Evolutionary conservation across 495 filamentous ascomycete genomes (phyloP).

Genomic region (Coniosporium apollinis): DNA sequence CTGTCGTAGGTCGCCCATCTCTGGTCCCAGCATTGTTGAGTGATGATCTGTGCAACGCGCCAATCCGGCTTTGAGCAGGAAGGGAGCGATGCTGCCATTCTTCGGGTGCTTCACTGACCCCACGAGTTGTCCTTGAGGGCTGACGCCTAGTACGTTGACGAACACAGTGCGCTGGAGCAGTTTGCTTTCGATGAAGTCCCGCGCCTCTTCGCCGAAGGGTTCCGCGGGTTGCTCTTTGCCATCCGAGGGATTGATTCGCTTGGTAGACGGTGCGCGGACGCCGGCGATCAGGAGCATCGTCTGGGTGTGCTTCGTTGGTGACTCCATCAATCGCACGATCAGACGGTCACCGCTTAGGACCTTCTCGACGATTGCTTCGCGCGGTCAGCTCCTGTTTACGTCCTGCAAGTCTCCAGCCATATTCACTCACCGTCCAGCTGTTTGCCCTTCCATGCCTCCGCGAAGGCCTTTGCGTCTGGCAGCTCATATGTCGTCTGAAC

Average conservation of each 20-base stretch:
- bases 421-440: constrained; percentile 40
- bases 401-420: no score
- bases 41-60: constrained; percentile 90
- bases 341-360: constrained; percentile 82
- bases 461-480: constrained; percentile 49
- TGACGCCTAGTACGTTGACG: constrained; percentile 66
- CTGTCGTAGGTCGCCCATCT: constrained; percentile 72
- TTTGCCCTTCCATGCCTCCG: constrained; percentile 62
- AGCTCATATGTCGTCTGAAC: constrained; percentile 70
- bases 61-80: constrained; percentile 71
- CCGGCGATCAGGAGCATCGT: constrained; percentile 78
- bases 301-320: constrained; percentile 65
- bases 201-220: constrained; percentile 72
- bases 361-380: constrained; percentile 57
- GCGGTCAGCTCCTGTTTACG: no score
- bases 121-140: constrained; percentile 71
- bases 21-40: constrained; percentile 65
- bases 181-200: constrained; percentile 67
- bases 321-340: constrained; percentile 62
- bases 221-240: constrained; percentile 71
- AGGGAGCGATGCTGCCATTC: constrained; percentile 81
- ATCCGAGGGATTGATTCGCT: constrained; percentile 55
- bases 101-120: constrained; percentile 62
- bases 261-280: constrained; percentile 70
- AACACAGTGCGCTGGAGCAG: constrained; percentile 73